These are phyloP conservation scores for Bimuria novae-zelandiae DNA, from an alignment of 2,329 filamentous ascomycete species.

Conservation along the genomic window DNA sequence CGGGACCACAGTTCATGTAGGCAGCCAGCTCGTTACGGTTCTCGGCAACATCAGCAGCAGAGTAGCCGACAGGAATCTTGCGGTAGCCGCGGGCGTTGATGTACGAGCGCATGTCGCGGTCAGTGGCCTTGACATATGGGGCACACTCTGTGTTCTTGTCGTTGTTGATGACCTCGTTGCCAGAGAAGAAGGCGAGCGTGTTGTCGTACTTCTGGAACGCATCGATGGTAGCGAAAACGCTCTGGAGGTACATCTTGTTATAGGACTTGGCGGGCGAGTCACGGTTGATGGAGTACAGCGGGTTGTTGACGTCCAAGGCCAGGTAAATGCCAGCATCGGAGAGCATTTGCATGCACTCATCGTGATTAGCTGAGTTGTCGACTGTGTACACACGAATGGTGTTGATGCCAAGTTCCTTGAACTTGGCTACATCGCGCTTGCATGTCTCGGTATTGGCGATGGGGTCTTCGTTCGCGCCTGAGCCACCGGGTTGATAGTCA, in stretches of 20 bases:
- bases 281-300: conserved; percentile 85
- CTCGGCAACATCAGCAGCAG: conserved; percentile 79
- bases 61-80: conserved; percentile 77
- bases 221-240: conserved; percentile 86
- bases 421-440: conserved; percentile 78
- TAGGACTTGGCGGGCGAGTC: conserved; percentile 74
- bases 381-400: conserved; percentile 91
- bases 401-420: conserved; percentile 87
- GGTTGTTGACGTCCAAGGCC: conserved; percentile 90
- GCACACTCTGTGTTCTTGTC: conserved; percentile 65
- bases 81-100: conserved; percentile 72
- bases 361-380: conserved; percentile 82
- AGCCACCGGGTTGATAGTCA: conserved; percentile 69
- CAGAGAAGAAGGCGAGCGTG: conserved; percentile 82
- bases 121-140: conserved; percentile 73
- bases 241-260: conserved; percentile 83
- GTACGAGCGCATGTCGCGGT: conserved; percentile 80
- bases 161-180: conserved; percentile 77
- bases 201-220: conserved; percentile 82
- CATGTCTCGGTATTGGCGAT: conserved; percentile 73
- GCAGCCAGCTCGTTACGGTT: conserved; percentile 86
- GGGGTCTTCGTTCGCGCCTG: conserved; percentile 69
- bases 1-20: conserved; percentile 92
- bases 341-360: conserved; percentile 81
- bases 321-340: conserved; percentile 89